Evolutionary conservation across 352 stramenopile genomes (phyloP), one percentile per base, ranked within the genome.

Genomic region (Pythium apleroticum): DNA sequence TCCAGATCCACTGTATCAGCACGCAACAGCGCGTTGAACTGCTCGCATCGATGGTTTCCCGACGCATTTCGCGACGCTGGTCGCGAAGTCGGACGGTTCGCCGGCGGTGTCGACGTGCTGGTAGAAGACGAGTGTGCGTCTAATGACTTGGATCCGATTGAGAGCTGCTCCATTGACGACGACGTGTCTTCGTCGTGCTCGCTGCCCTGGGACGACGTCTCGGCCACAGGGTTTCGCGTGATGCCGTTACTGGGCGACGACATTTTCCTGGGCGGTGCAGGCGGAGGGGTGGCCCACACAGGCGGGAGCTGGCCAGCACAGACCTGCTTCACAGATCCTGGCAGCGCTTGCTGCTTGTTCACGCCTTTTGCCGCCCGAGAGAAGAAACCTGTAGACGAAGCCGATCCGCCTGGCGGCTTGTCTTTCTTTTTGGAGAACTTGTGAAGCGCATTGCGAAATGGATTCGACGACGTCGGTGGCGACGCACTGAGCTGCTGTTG

Each of bases 1-100:
- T 97, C 87, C 45, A 98, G 65, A 54, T 98, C 91, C 20, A 98
- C 81, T 14, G 88, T 81, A 49, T 94, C 81, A 19, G 81, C 86
- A 56, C 84, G 69, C 24, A 95, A 63, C 56, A 95, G 60, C 30
- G 70, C 69, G 28, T 82, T 74, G 37, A 95, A 95, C 63, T 93
- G 86, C 37, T 81, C 80, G 65, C 76, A 84, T n/a, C 86, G 79
- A 54, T 90, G 69, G 46, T 89, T 89, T 0, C 83, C 81, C 12
- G 78, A 78, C 1, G 81, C 80, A 69, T 90, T 93, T 3, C 84
- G 77, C 19, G 81, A 89, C 53, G 68, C 60, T 25, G 72, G 57
- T 6, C 71, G 68, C 10, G 61, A 9, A 20, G n/a, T 30, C 19
- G 57, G 17, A 14, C 39, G 22, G 17, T 57, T 10, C 12, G 52